phyloP scores from a whole-genome alignment of 2,329 filamentous ascomycete genomes.

The Calonectria pteridis region DNA sequence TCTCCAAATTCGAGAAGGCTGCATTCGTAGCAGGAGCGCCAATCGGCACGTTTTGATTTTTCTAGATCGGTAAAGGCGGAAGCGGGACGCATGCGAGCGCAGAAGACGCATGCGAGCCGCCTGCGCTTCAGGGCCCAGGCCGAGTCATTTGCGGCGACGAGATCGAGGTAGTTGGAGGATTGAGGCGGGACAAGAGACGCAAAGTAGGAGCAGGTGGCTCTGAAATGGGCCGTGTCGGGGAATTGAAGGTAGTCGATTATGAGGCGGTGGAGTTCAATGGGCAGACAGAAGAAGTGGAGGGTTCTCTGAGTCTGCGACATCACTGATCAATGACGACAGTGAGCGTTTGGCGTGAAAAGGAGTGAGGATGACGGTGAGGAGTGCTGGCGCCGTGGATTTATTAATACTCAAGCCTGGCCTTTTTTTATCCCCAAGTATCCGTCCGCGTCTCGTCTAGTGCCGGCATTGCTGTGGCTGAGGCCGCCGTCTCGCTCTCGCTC shows the following conservation, averaged over 20 bases:
- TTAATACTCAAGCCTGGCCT: not conserved
- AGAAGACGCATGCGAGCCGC: not conserved
- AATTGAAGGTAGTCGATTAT: not conserved
- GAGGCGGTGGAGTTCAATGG: not conserved
- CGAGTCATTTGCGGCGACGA: slow-evolving; percentile 4
- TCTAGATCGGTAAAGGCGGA: not conserved
- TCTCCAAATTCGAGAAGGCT: not conserved
- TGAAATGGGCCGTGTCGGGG: not conserved
- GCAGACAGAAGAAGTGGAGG: not conserved
- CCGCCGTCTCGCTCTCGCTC: not conserved
- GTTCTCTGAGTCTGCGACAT: not conserved
- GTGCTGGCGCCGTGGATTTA: not conserved
- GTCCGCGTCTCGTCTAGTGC: not conserved
- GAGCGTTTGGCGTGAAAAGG: not conserved
- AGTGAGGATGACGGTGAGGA: not conserved
- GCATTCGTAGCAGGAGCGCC: slow-evolving; percentile 2
- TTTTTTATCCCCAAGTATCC: not conserved
- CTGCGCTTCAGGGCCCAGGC: not conserved
- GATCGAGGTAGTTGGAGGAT: not conserved
- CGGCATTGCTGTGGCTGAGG: not conserved
- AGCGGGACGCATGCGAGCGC: slow-evolving; percentile 2
- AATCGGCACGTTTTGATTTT: not conserved
- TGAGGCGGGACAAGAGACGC: not conserved
- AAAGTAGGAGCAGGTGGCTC: not conserved
- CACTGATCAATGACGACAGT: not conserved